A percentile compares a stretch with the other conserved stretches of the same genome.
Conservation (phyloP, 345 rosid species). For the Brassica nigra region DNA sequence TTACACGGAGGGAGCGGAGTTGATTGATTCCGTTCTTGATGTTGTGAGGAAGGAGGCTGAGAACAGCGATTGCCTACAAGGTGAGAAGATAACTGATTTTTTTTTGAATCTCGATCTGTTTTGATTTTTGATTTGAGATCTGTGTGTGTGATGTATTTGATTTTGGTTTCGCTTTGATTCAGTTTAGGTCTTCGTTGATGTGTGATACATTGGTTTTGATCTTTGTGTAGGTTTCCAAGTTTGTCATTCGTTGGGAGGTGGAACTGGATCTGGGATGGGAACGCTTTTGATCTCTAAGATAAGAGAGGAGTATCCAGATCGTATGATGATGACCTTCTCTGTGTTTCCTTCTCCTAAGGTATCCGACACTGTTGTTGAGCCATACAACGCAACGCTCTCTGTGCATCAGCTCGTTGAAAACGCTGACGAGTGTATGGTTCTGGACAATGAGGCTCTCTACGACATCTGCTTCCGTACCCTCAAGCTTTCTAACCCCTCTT, state of each 20-base stretch:
- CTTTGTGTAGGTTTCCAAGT: slow-evolving; percentile 43
- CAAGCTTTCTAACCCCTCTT: slow-evolving; percentile 43
- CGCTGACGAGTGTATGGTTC: slow-evolving; percentile 49
- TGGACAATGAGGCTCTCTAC: slow-evolving; percentile 49
- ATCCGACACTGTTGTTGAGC: slow-evolving; percentile 49
- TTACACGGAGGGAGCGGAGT: slow-evolving; percentile 45
- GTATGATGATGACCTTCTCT: slow-evolving; percentile 49
- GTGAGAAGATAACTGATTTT: not conserved
- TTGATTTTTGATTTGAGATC: not conserved
- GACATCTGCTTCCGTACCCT: slow-evolving; percentile 50
- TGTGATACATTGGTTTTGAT: not conserved
- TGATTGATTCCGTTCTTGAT: slow-evolving; percentile 45
- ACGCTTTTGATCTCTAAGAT: slow-evolving; percentile 46
- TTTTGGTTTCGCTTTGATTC: not conserved
- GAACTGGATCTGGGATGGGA: slow-evolving; percentile 51
- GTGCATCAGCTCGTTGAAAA: slow-evolving; percentile 49
- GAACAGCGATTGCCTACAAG: slow-evolving; percentile 49
- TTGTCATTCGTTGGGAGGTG: slow-evolving; percentile 48
- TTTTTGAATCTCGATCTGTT: slow-evolving; percentile 28
- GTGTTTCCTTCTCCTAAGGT: slow-evolving; percentile 52
- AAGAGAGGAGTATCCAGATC: slow-evolving; percentile 48
- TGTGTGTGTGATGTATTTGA: not conserved
- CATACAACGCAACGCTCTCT: slow-evolving; percentile 47
- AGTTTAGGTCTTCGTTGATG: not conserved
- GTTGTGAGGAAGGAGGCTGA: slow-evolving; percentile 49